Conservation (phyloP, 441 rosid genomes). For the Adansonia grandidieri region DNA sequence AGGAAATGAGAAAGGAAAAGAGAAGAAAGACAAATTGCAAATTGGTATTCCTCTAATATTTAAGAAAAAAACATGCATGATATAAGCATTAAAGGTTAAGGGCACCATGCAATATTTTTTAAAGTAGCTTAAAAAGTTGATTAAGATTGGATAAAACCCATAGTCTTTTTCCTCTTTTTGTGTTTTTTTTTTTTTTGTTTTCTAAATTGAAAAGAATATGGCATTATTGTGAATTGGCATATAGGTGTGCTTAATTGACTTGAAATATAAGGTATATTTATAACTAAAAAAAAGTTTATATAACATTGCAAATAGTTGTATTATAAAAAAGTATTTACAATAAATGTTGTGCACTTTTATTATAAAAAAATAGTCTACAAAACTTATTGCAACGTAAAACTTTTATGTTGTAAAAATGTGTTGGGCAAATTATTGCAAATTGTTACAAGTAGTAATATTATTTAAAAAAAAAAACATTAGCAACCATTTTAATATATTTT, state of each 20-base stretch:
- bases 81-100: conserved; percentile 28
- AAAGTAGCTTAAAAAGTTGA: conserved; percentile 21
- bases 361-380: too few species aligned
- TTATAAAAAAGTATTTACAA: too few species aligned
- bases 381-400: too few species aligned
- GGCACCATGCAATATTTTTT: not conserved
- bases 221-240: not conserved
- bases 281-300: too few species aligned
- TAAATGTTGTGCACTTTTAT: too few species aligned
- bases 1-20: conserved; percentile 21
- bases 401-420: too few species aligned
- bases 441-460: too few species aligned
- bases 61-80: conserved; percentile 19
- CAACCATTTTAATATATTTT: too few species aligned
- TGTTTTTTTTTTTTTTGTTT: not conserved
- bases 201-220: not conserved
- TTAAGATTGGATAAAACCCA: conserved; percentile 29
- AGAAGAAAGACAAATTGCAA: conserved; percentile 37
- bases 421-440: too few species aligned
- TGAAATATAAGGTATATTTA: not conserved
- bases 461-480: too few species aligned
- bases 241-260: conserved; percentile 6
- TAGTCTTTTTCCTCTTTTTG: not conserved
- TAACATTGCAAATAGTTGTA: too few species aligned
- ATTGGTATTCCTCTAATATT: conserved; percentile 25